A percentile compares a stretch with the other conserved stretches of the same genome.
Evolutionary conservation across 441 rosid species (phyloP).

Genomic region (Pelargonium citronellum): DNA sequence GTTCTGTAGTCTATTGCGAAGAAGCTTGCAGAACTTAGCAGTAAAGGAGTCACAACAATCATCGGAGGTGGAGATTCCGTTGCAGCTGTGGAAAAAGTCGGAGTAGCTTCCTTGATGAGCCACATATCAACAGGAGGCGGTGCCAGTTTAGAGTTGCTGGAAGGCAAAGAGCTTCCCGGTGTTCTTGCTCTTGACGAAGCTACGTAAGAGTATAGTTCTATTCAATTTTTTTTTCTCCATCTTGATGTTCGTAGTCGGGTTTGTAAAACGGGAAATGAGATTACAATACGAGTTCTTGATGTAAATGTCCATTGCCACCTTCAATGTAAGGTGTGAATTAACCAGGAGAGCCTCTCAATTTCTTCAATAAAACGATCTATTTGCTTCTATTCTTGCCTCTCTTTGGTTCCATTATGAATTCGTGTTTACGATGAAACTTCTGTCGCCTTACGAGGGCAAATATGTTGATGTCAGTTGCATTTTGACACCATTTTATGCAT

Average conservation of each 20-base stretch:
- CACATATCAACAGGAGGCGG: slow-evolving; percentile 72
- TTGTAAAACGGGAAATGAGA: slow-evolving; percentile 17
- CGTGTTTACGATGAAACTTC: too few species aligned
- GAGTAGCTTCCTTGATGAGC: slow-evolving; percentile 57
- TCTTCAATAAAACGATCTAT: neutral
- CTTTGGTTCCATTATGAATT: too few species aligned
- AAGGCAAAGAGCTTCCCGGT: slow-evolving; percentile 61
- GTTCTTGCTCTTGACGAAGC: slow-evolving; percentile 57
- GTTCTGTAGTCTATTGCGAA: slow-evolving; percentile 46
- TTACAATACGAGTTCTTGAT: slow-evolving; percentile 26
- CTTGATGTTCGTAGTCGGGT: slow-evolving; percentile 5
- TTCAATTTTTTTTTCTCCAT: slow-evolving; percentile 11
- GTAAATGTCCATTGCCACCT: slow-evolving; percentile 28
- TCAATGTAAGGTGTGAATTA: slow-evolving; percentile 11
- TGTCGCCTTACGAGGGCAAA: too few species aligned
- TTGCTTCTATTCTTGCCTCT: too few species aligned
- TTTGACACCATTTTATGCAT: too few species aligned
- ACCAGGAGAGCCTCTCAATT: neutral
- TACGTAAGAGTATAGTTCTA: slow-evolving; percentile 29
- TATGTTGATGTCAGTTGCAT: too few species aligned
- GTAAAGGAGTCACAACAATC: slow-evolving; percentile 59
- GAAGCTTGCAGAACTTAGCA: slow-evolving; percentile 60
- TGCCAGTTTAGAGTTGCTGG: slow-evolving; percentile 60
- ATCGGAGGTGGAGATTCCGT: slow-evolving; percentile 72
- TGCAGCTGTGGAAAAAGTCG: slow-evolving; percentile 58